phyloP scores from a whole-genome alignment of 2,329 filamentous ascomycete genomes.

The Onygenales sp. region DNA sequence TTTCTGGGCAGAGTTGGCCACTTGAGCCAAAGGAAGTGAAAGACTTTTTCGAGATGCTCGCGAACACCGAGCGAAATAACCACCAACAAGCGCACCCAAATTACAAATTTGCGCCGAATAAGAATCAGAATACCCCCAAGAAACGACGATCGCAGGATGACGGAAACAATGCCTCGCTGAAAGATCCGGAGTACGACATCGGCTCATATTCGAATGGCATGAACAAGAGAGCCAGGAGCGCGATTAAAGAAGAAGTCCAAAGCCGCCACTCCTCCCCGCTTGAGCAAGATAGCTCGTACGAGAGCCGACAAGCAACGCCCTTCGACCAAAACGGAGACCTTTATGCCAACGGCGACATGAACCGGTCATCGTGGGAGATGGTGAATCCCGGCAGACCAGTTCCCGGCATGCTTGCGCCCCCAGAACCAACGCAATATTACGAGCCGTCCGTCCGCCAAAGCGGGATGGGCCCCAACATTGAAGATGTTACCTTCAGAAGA shows the following conservation, averaged over 20 bases:
- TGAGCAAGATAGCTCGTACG: constrained; percentile 14
- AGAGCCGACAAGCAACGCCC: constrained; percentile 10
- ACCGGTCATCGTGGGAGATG: constrained; percentile 42
- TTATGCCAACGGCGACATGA: constrained; percentile 11
- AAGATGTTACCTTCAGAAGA: constrained; percentile 38
- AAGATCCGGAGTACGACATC: constrained; percentile 16
- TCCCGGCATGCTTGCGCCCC: constrained; percentile 36
- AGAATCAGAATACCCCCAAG: constrained; percentile 41
- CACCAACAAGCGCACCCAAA: constrained; percentile 76
- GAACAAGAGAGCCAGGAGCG: constrained; percentile 18
- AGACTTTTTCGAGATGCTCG: constrained; percentile 67
- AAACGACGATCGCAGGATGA: constrained; percentile 38
- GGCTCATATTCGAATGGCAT: constrained; percentile 13
- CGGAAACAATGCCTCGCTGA: constrained; percentile 33
- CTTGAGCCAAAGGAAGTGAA: constrained; percentile 65
- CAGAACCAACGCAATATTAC: constrained; percentile 42
- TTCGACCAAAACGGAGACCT: constrained; percentile 8
- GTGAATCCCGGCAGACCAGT: constrained; percentile 42
- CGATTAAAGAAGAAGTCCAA: constrained; percentile 18
- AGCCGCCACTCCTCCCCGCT: constrained; percentile 29
- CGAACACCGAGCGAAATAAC: constrained; percentile 71
- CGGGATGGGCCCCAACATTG: constrained; percentile 25
- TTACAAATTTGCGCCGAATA: constrained; percentile 90
- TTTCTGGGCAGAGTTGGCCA: constrained; percentile 81
- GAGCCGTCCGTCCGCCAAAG: constrained; percentile 39